phyloP scores from a whole-genome alignment of 2,329 filamentous ascomycete genomes.

The Monilinia vaccinii-corymbosi region DNA sequence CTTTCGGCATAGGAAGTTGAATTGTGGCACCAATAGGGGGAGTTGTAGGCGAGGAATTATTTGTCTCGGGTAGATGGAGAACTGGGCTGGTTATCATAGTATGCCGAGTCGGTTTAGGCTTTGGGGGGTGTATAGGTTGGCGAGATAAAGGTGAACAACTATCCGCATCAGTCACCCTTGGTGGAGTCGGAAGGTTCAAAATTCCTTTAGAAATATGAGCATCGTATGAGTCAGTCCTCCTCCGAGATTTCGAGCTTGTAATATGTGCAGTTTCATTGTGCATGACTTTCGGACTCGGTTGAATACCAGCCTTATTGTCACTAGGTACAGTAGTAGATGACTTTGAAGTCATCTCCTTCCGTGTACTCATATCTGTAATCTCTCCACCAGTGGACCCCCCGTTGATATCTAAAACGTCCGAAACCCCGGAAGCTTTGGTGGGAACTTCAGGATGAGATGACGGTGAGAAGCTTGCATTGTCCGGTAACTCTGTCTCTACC shows the following conservation, averaged over 20 bases:
- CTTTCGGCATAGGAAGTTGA: background rate
- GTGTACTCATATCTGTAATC: background rate
- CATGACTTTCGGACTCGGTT: conserved; percentile 6
- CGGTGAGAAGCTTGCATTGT: background rate
- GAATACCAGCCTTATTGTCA: background rate
- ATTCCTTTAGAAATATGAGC: conserved; percentile 23
- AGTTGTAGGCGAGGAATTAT: background rate
- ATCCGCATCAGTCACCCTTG: conserved; percentile 14
- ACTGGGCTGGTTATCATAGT: conserved; percentile 19
- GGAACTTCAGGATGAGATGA: background rate
- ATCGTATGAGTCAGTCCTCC: conserved; percentile 17
- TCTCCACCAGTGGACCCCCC: background rate
- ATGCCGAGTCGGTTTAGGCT: conserved; percentile 21
- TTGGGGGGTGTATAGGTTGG: conserved; percentile 29
- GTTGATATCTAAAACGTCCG: background rate
- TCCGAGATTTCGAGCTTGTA: conserved; percentile 11
- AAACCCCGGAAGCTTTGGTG: background rate
- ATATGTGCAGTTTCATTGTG: conserved; percentile 10
- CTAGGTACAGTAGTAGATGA: background rate
- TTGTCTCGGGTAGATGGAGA: conserved; percentile 13
- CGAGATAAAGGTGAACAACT: conserved; percentile 12
- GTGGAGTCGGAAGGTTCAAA: conserved; percentile 17
- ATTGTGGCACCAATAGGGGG: background rate
- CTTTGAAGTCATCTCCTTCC: background rate
- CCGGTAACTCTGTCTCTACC: background rate